Base-by-base conservation (phyloP, 2,329 filamentous ascomycete species). In the Biscogniauxia sp. region DNA sequence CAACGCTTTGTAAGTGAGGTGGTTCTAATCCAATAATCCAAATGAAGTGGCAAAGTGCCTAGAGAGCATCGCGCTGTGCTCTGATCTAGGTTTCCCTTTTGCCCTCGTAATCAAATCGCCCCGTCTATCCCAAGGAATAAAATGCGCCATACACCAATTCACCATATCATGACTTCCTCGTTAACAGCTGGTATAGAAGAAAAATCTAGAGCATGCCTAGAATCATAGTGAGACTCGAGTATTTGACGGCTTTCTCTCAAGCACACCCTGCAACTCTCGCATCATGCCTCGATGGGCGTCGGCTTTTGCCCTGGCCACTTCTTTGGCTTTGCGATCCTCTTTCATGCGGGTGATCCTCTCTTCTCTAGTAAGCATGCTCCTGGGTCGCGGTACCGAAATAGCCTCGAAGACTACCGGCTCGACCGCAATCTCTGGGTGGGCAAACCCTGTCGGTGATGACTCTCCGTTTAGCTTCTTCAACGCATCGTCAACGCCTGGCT, bases 271-370 rank as follows among this genome's bases (percentile, higher is more conserved):
- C 61, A 99, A 82, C 77, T 99, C 95, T 64, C 90, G 88, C 64
- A 99, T 83, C 92, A 99, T 97, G 68, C 90, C 92, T 51, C 88
- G 91, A 64, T 88, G 96, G 11, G 92, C 90, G 64, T 97, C 92
- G 52, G 87, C 80, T 71, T 90, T 89, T 68, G 93, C 91, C 58
- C 88, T 86, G 50, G 88, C 80, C 50, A 86, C 81, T 20, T 90
- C 89, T 72, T 91, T 90, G 64, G 85, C 86, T 57, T 87, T 88
- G 60, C 94, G 85, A 52, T 98, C 94, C 72, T 97, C 93, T 69
- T 90, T 89, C 80, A 97, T 93, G 75, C 90, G 94, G 51, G 83
- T 82, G 68, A 98, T 90, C 45, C 95, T 87, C 77, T 99, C 93
- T 70, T 97, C 93, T 70, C 94, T 82, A 1, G 90, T 92, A 66